These are phyloP conservation scores for Fusarium circinatum DNA, from an alignment of 2,329 filamentous ascomycete species.

Conservation along the genomic window DNA sequence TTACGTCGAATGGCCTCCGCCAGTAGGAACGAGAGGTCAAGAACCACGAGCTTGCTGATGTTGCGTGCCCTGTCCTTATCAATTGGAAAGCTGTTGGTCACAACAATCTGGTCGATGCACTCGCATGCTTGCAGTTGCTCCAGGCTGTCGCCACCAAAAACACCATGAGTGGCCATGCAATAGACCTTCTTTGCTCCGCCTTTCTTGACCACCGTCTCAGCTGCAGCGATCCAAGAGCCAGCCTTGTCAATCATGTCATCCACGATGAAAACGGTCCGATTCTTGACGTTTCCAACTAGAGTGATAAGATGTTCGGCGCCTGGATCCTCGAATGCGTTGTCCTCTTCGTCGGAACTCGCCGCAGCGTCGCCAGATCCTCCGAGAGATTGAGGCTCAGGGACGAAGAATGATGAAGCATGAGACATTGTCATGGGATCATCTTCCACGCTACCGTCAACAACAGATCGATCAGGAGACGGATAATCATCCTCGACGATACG, in stretches of 20 bases:
- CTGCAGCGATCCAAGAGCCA: conserved; percentile 95
- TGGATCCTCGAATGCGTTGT: conserved; percentile 84
- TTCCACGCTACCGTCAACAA: conserved; percentile 73
- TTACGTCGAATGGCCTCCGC: conserved; percentile 95
- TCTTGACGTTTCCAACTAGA: conserved; percentile 92
- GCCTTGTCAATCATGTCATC: conserved; percentile 99
- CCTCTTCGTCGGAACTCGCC: conserved; percentile 90
- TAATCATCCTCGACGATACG: conserved; percentile 96
- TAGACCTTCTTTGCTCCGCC: conserved; percentile 94
- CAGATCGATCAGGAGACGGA: conserved; percentile 78
- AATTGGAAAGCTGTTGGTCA: conserved; percentile 98
- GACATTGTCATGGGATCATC: conserved; percentile 86
- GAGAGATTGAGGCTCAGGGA: conserved; percentile 72
- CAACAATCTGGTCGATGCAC: conserved; percentile 92
- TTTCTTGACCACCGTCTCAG: conserved; percentile 94
- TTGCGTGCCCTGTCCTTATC: conserved; percentile 75
- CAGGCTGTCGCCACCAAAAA: conserved; percentile 90
- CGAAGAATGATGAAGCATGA: conserved; percentile 82
- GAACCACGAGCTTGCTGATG: conserved; percentile 84
- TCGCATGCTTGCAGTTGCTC: conserved; percentile 91
- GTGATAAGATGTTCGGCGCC: conserved; percentile 95
- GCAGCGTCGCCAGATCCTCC: conserved; percentile 86
- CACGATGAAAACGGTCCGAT: conserved; percentile 90
- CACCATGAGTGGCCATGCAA: conserved; percentile 95
- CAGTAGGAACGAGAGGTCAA: conserved; percentile 88